phyloP scores from a whole-genome alignment of 2,329 filamentous ascomycete species.

The Decorospora gaudefroyi region DNA sequence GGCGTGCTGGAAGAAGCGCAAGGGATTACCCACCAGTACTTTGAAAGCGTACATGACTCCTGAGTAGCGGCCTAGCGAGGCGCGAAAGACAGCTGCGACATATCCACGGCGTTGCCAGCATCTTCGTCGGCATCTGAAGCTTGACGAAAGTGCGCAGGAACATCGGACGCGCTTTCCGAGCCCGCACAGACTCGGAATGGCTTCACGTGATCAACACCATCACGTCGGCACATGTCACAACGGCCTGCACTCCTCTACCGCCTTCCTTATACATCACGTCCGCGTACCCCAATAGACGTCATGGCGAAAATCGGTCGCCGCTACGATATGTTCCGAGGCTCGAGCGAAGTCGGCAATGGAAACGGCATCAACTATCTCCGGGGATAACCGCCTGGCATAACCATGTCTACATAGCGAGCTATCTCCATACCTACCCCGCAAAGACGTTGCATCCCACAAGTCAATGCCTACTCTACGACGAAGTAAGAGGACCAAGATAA shows the following conservation, averaged over 20 bases:
- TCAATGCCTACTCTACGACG: constrained; percentile 20
- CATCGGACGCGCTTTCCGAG: constrained; percentile 30
- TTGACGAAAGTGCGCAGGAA: constrained; percentile 11
- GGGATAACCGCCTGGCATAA: constrained; percentile 32
- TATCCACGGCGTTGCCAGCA: constrained; percentile 52
- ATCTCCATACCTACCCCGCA: constrained; percentile 12
- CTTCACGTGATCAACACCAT: constrained; percentile 32
- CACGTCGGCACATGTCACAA: constrained; percentile 4
- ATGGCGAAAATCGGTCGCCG: constrained; percentile 12
- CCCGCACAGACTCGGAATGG: constrained; percentile 25
- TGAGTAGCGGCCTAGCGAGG: constrained; percentile 41
- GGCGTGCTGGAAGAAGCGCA: not conserved
- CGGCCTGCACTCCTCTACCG: constrained; percentile 9
- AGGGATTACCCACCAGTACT: constrained; percentile 26
- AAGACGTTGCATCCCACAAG: constrained; percentile 1
- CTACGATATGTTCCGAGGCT: constrained; percentile 22
- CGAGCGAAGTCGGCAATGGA: constrained; percentile 32
- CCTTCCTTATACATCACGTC: constrained; percentile 19
- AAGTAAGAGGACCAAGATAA: constrained; percentile 19
- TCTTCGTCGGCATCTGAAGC: constrained; percentile 28
- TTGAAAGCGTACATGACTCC: constrained; percentile 36
- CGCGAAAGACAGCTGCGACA: constrained; percentile 55
- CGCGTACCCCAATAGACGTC: constrained; percentile 3
- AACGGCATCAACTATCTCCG: constrained; percentile 35
- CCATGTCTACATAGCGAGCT: constrained; percentile 6